A percentile compares a stretch with the other conserved stretches of the same genome.
These are phyloP conservation scores for Tardiomyces depauwii DNA, from an alignment of 1,139 yeast genomes.

Conservation along the genomic window DNA sequence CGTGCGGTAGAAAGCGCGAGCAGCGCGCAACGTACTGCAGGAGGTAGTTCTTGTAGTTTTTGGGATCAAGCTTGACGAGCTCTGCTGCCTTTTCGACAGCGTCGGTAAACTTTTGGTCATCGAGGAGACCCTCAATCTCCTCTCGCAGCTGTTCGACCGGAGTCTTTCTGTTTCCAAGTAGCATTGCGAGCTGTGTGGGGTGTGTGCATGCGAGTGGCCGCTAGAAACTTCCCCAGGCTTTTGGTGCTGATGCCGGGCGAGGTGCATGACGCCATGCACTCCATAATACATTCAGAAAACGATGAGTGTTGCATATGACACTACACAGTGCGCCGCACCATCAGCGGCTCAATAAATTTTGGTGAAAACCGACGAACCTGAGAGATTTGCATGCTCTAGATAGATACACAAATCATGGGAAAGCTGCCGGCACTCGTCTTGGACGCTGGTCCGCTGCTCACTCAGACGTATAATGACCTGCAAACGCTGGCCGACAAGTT, in stretches of 20 bases:
- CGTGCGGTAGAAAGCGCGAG: not conserved
- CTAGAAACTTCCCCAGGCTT: not conserved
- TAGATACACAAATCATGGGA: not conserved
- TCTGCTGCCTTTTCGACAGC: not conserved
- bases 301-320: not conserved
- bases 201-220: no score
- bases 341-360: not conserved
- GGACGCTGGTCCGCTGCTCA: constrained; percentile 92
- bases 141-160: constrained; percentile 11
- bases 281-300: no score
- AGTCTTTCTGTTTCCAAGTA: not conserved
- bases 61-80: not conserved
- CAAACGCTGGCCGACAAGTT: constrained; percentile 58
- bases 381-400: not conserved
- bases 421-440: constrained; percentile 43
- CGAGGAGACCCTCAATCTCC: not conserved
- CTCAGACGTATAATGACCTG: constrained; percentile 69
- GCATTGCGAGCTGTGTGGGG: not conserved
- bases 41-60: not conserved
- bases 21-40: not conserved
- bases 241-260: no score
- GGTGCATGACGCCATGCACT: no score
- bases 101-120: constrained; percentile 3
- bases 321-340: not conserved
- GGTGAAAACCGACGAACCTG: constrained; percentile 1